phyloP scores from a whole-genome alignment of 768 basidiomycete genomes.

The Antrodiella citrinella region DNA sequence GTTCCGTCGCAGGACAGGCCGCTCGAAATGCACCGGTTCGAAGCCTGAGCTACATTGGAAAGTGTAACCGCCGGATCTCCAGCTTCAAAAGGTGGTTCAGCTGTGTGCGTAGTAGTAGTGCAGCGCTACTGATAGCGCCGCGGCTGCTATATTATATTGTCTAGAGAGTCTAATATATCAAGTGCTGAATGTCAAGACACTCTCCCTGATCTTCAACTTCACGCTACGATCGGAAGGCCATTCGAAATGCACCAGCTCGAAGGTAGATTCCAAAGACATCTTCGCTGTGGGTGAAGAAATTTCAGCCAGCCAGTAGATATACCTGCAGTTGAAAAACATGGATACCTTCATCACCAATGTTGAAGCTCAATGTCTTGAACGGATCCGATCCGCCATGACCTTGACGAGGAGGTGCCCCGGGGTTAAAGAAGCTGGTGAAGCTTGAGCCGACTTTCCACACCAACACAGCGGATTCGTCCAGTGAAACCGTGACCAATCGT shows the following conservation, averaged over 20 bases:
- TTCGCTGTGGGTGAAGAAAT: slow-evolving; percentile 28
- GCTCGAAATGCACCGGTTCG: too few species aligned
- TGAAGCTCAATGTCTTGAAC: slow-evolving; percentile 82
- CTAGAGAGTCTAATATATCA: too few species aligned
- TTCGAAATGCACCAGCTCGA: slow-evolving; percentile 71
- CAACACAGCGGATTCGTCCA: slow-evolving; percentile 76
- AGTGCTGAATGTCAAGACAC: slow-evolving; percentile 80
- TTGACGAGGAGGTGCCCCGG: slow-evolving; percentile 87
- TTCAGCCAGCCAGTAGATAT: slow-evolving; percentile 13
- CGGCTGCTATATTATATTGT: too few species aligned
- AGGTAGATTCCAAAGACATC: slow-evolving; percentile 52
- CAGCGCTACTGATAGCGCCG: too few species aligned
- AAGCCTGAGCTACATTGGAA: too few species aligned
- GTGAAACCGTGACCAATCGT: slow-evolving; percentile 76
- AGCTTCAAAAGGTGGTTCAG: too few species aligned
- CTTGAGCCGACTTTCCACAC: slow-evolving; percentile 97
- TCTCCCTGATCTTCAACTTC: slow-evolving; percentile 74
- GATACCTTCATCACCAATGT: slow-evolving; percentile 80
- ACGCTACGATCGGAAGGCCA: slow-evolving; percentile 85
- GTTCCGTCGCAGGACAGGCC: too few species aligned
- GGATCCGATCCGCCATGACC: slow-evolving; percentile 77
- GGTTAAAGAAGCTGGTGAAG: slow-evolving; percentile 82
- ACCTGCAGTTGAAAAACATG: not conserved
- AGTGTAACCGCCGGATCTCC: too few species aligned
- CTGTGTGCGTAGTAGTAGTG: too few species aligned